Conservation (phyloP, 371 early-diverging fungal species). For the Mortierella sp. region DNA sequence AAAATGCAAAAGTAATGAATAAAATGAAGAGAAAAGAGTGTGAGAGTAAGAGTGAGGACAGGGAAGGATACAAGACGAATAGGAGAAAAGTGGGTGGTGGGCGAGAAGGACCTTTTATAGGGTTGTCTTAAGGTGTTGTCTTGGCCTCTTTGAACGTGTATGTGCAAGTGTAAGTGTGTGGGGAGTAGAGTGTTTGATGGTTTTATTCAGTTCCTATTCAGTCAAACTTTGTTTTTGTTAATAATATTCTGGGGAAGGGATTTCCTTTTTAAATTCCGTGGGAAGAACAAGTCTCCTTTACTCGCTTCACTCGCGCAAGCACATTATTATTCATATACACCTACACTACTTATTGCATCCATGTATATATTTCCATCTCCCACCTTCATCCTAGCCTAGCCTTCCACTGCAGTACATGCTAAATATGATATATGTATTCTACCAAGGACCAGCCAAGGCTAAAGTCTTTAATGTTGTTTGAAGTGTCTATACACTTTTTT, state of each 20-base stretch:
- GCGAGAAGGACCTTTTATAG: slow-evolving; percentile 8
- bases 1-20: background rate
- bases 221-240: slow-evolving; percentile 1
- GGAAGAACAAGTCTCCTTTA: slow-evolving; percentile 27
- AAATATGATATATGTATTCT: too few species aligned
- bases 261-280: slow-evolving; percentile 59
- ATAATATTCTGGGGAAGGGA: slow-evolving; percentile 16
- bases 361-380: too few species aligned
- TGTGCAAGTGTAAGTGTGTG: too few species aligned
- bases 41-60: background rate
- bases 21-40: background rate
- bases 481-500: too few species aligned
- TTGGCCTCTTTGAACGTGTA: too few species aligned
- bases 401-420: too few species aligned
- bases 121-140: background rate
- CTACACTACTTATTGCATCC: background rate
- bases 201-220: background rate
- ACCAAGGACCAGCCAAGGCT: too few species aligned
- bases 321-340: too few species aligned
- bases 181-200: too few species aligned
- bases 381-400: too few species aligned
- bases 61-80: background rate
- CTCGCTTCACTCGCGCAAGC: background rate
- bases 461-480: too few species aligned
- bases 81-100: background rate